Conservation (phyloP, 2,329 filamentous ascomycete species). For the Epichloe aotearoae region DNA sequence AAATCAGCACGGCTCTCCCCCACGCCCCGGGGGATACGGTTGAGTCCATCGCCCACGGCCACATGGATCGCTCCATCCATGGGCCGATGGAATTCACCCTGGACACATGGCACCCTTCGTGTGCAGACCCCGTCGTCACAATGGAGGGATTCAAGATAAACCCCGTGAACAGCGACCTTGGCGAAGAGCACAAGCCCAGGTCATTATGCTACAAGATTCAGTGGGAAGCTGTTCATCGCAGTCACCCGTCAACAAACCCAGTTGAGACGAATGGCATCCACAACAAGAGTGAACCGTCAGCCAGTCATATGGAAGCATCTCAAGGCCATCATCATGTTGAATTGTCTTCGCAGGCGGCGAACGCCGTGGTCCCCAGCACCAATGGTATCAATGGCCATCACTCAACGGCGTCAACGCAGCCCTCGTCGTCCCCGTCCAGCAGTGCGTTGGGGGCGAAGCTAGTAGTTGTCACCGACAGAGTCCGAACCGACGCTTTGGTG, state of each 20-base stretch:
- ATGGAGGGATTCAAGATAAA: slow-evolving; percentile 26
- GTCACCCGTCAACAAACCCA: slow-evolving; percentile 7
- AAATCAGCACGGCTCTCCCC: slow-evolving; percentile 15
- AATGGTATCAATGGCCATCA: background rate
- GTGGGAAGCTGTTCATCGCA: slow-evolving; percentile 22
- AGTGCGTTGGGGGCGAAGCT: background rate
- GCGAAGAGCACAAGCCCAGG: slow-evolving; percentile 10
- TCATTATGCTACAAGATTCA: slow-evolving; percentile 30
- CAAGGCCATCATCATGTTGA: background rate
- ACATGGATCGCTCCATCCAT: slow-evolving; percentile 9
- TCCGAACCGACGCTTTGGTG: slow-evolving; percentile 10
- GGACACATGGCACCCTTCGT: slow-evolving; percentile 18
- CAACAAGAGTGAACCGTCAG: background rate
- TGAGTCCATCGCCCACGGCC: slow-evolving; percentile 15
- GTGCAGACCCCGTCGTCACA: slow-evolving; percentile 19
- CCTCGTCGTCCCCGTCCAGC: background rate
- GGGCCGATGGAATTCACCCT: slow-evolving; percentile 21
- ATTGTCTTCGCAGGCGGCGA: background rate
- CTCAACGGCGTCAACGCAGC: background rate
- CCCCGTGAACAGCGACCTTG: slow-evolving; percentile 23
- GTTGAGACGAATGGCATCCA: too few relatives aligned
- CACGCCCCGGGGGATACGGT: slow-evolving; percentile 15
- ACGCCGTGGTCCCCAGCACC: background rate
- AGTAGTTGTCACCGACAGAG: slow-evolving; percentile 14
- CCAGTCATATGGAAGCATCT: background rate